phyloP scores from a whole-genome alignment of 2,329 filamentous ascomycete species.

The Paecilomyces dactylethromorphus region DNA sequence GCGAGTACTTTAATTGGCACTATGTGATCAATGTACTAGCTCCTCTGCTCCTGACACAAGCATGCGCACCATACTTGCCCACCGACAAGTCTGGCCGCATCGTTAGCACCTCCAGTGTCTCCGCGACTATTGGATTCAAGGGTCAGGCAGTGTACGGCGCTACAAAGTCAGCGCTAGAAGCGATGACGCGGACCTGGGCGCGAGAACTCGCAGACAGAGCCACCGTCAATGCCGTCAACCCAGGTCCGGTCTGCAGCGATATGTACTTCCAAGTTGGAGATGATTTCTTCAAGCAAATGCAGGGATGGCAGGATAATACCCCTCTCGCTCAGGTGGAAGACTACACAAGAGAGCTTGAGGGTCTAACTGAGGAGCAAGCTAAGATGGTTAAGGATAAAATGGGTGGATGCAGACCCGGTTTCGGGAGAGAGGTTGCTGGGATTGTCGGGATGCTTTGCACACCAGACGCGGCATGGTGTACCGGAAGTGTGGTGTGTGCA shows the following conservation, averaged over 20 bases:
- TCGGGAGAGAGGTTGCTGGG: slow-evolving; percentile 65
- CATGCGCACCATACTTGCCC: slow-evolving; percentile 62
- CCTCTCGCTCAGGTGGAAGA: slow-evolving; percentile 59
- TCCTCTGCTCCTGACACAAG: slow-evolving; percentile 71
- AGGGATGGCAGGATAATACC: slow-evolving; percentile 55
- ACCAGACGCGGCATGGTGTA: slow-evolving; percentile 68
- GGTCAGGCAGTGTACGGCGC: slow-evolving; percentile 58
- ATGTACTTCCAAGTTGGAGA: slow-evolving; percentile 56
- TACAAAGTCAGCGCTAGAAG: slow-evolving; percentile 60
- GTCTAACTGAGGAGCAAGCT: slow-evolving; percentile 54
- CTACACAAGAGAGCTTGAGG: slow-evolving; percentile 49
- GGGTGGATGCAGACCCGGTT: slow-evolving; percentile 55
- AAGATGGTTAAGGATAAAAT: slow-evolving; percentile 54
- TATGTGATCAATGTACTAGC: slow-evolving; percentile 79
- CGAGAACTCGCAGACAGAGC: slow-evolving; percentile 55
- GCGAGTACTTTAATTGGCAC: slow-evolving; percentile 61
- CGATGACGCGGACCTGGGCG: slow-evolving; percentile 64
- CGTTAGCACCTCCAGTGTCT: slow-evolving; percentile 56
- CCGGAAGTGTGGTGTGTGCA: slow-evolving; percentile 70
- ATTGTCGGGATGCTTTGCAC: slow-evolving; percentile 70
- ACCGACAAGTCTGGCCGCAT: slow-evolving; percentile 60
- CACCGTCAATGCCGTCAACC: slow-evolving; percentile 62
- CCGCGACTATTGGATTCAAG: slow-evolving; percentile 50
- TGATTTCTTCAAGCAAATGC: slow-evolving; percentile 53
- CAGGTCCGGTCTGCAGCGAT: slow-evolving; percentile 60